A percentile compares a stretch with the other conserved stretches of the same genome.
Evolutionary conservation across 345 rosid species (phyloP).

Genomic region (Murraya paniculata): DNA sequence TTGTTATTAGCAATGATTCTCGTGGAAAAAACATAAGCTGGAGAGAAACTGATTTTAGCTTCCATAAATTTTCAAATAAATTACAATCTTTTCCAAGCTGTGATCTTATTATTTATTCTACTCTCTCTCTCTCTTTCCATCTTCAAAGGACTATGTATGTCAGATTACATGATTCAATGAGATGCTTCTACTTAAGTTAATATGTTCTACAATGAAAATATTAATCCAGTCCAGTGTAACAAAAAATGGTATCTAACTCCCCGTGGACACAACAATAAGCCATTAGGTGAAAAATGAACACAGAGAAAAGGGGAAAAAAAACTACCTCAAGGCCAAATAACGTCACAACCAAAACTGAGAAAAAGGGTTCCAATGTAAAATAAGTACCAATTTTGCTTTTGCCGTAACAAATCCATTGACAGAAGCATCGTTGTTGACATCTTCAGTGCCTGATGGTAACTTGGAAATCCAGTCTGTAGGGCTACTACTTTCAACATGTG

Average conservation of each 20-base stretch:
- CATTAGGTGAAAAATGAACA: neutral
- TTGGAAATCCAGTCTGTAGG: constrained; percentile 32
- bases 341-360: neutral
- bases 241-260: neutral
- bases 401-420: constrained; percentile 84
- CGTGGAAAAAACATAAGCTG: constrained; percentile 9
- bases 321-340: neutral
- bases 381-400: constrained; percentile 80
- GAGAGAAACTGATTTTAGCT: neutral
- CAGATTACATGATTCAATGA: neutral
- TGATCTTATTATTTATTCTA: neutral
- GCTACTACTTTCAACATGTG: constrained; percentile 52
- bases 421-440: constrained; percentile 40
- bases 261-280: neutral
- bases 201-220: neutral
- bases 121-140: neutral
- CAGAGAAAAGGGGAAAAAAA: neutral
- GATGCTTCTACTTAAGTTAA: neutral
- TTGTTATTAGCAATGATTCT: constrained; percentile 19
- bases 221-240: neutral
- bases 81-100: neutral
- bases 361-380: neutral
- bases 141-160: neutral
- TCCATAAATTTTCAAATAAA: constrained; percentile 1
- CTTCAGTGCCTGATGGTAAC: constrained; percentile 43